Percentiles rank a stretch among this genome's conserved stretches.
Evolutionary conservation across 768 basidiomycete species (phyloP).

Genomic region (Russula virescens): DNA sequence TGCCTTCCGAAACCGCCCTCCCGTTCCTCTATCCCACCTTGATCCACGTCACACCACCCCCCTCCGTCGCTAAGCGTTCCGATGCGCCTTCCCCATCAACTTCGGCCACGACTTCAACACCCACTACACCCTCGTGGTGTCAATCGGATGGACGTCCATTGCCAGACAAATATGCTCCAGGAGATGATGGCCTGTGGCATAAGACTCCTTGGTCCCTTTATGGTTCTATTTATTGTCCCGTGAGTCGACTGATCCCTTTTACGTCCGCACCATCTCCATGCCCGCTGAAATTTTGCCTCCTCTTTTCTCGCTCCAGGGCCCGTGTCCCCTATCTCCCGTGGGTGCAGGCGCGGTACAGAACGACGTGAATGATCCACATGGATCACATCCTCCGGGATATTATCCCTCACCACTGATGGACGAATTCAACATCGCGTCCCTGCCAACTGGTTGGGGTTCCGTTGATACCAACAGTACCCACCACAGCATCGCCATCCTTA

Average conservation of each 20-base stretch:
- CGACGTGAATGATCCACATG: background rate
- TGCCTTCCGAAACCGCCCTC: slow-evolving; percentile 6
- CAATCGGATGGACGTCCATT: background rate
- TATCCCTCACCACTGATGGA: slow-evolving; percentile 9
- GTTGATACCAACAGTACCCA: background rate
- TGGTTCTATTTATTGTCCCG: slow-evolving; percentile 62
- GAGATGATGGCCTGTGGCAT: slow-evolving; percentile 25
- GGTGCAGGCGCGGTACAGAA: background rate
- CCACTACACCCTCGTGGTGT: background rate
- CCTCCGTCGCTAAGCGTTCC: background rate
- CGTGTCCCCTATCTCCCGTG: slow-evolving; percentile 1
- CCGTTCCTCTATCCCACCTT: slow-evolving; percentile 32
- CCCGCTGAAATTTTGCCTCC: slow-evolving; percentile 34
- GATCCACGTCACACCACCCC: slow-evolving; percentile 23
- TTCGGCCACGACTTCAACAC: background rate
- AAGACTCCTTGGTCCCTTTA: slow-evolving; percentile 49
- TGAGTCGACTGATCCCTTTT: slow-evolving; percentile 31
- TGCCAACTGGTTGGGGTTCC: slow-evolving; percentile 27
- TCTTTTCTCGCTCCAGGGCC: background rate
- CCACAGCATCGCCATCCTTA: slow-evolving; percentile 27
- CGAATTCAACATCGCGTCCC: slow-evolving; percentile 25
- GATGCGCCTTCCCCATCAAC: background rate
- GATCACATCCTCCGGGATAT: background rate
- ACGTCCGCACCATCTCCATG: background rate
- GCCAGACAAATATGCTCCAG: slow-evolving; percentile 25